Conservation (phyloP, 139 green algal species). For the Micractinium conductrix region DNA sequence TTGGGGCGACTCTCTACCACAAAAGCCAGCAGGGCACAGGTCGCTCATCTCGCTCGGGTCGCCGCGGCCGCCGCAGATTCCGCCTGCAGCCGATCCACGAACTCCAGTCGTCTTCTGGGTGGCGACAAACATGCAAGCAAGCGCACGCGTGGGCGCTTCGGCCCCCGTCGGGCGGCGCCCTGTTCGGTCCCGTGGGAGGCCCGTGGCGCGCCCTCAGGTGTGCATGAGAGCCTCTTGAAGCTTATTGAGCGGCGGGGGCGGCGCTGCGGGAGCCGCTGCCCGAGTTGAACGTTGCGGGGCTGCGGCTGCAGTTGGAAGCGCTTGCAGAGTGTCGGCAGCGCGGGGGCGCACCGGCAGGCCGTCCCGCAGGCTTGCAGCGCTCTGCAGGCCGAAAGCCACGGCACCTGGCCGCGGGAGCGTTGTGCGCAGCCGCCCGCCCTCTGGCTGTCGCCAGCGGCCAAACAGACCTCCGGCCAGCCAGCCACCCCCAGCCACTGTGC, state of each 20-base stretch:
- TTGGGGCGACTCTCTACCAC: too few relatives aligned
- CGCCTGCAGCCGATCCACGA: background rate
- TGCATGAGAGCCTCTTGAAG: background rate
- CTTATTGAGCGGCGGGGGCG: background rate
- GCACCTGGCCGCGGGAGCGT: background rate
- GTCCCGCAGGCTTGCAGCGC: background rate
- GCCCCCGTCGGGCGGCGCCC: background rate
- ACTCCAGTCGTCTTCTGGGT: background rate
- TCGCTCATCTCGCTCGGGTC: too few relatives aligned
- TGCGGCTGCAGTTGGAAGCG: background rate
- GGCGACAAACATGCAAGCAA: background rate
- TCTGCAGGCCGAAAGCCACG: background rate
- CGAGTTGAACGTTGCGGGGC: constrained; percentile 13
- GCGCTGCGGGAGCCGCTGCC: background rate
- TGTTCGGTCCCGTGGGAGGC: background rate
- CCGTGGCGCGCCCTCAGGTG: background rate
- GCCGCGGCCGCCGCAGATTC: background rate
- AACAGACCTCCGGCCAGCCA: background rate
- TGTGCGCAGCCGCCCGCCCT: background rate
- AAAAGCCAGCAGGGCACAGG: too few relatives aligned
- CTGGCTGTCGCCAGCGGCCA: background rate
- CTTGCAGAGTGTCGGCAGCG: background rate
- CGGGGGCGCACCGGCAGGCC: background rate
- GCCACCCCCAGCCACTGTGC: background rate
- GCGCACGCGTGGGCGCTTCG: background rate